Base-by-base conservation (phyloP, 371 early-diverging fungal species). In the Dichotomocladium elegans region DNA sequence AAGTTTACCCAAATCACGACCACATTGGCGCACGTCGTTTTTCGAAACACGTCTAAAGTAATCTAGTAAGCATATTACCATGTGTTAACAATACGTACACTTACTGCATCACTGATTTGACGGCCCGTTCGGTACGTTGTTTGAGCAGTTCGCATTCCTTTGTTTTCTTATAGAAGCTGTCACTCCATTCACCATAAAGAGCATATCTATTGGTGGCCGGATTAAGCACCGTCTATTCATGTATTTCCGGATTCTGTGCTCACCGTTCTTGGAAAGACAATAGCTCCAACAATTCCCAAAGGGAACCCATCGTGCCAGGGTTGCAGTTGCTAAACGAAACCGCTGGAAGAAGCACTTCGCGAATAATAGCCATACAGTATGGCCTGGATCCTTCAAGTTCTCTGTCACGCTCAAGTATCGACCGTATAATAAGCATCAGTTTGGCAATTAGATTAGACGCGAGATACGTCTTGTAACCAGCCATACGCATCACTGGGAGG, bases 171-270 rank as follows among this genome's bases (percentile, higher is more conserved):
- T 82, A 83, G 30, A 82, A 74, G 12, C 78, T 73, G 28, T 70
- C 72, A 29, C 79, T 80, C 96, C 96, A 95, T 55, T 91, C 88
- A n/a, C 86, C 87, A 59, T 93, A 95, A 7, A 94, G 65, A 2
- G 76, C 81, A 58, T 72, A 81, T 14, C 70, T 58, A 57, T 21
- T 22, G 52, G 26, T 24, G 12, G 21, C 2, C 9, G 25, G 3
- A 15, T 24, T n/a, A n/a, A n/a, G n/a, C n/a, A n/a, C n/a, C n/a
- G n/a, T n/a, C n/a, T 17, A 12, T 11, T 12, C n/a, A n/a, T n/a
- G n/a, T n/a, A n/a, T n/a, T n/a, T n/a, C n/a, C n/a, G n/a, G n/a
- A n/a, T 4, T 28, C 3, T 15, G 9, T 10, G 34, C 11, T 25
- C 68, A 87, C 27, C 94, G 79, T 53, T 80, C 81, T 59, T 81